A percentile compares a stretch with the other conserved stretches of the same genome.
Conservation (phyloP, 192 early-diverging fungal genomes). For the Chytriomyces sp. region DNA sequence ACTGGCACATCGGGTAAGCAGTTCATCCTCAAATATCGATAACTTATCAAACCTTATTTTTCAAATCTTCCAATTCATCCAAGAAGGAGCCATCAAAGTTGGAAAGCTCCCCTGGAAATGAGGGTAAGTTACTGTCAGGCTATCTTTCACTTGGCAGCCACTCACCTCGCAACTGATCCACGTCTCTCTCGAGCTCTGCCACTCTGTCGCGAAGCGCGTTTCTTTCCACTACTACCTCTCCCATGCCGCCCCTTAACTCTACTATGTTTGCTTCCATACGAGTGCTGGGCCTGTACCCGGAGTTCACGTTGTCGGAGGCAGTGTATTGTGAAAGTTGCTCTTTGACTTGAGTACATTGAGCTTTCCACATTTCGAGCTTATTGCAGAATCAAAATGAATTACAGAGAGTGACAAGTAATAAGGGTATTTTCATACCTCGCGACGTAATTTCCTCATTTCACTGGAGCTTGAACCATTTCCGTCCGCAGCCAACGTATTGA, state of each 20-base stretch:
- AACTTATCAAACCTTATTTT: constrained; percentile 39
- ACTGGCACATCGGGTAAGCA: constrained; percentile 5
- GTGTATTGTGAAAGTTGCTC: constrained; percentile 29
- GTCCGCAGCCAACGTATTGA: constrained; percentile 38
- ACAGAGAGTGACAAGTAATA: not conserved
- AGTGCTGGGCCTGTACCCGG: not conserved
- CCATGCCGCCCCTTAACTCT: constrained; percentile 9
- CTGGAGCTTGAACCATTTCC: constrained; percentile 4
- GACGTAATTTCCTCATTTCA: constrained; percentile 32
- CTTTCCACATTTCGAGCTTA: constrained; percentile 43
- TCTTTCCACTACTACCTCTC: constrained; percentile 19
- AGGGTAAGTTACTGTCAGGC: not conserved
- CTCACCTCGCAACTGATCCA: constrained; percentile 22
- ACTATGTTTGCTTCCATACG: constrained; percentile 4
- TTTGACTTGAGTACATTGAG: constrained; percentile 35
- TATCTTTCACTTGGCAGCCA: not conserved
- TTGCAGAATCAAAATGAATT: not conserved
- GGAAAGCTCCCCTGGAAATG: constrained; percentile 30
- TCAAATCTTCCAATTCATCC: constrained; percentile 44
- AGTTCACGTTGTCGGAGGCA: not conserved
- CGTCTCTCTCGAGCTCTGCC: constrained; percentile 25
- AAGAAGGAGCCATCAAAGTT: constrained; percentile 32
- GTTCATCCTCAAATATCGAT: not conserved
- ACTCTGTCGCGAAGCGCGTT: constrained; percentile 21
- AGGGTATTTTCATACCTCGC: too few relatives aligned